Evolutionary conservation across 2,329 filamentous ascomycete species (phyloP), one percentile per base, ranked within the genome.

Genomic region (Fusarium duplospermum): DNA sequence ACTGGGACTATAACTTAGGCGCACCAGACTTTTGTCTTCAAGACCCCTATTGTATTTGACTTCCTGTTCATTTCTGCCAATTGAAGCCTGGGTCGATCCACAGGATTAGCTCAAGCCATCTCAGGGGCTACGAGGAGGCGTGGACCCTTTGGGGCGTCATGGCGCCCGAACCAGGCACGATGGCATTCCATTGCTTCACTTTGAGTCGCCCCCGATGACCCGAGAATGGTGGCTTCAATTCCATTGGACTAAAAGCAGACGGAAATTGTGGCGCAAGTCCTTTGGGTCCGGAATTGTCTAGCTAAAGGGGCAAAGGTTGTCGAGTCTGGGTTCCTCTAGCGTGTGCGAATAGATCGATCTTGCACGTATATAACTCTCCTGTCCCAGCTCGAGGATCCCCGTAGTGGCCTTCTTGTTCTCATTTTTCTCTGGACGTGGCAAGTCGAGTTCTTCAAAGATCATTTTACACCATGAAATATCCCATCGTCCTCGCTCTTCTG

Each of bases 381-480:
- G 16, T 6, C 22, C 13, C 29, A n/a, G 9, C 9, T 27, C 5
- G 1, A 4, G 9, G 22, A 4, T 14, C 1, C 1, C 3, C 1
- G 1, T 22, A 10, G 24, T 35, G 35, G 6, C 5, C 5, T 57
- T 9, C 16, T 20, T 14, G 5, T 14, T 13, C n/a, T 29, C 18
- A 52, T 29, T 31, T 31, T 60, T 16, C 36, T 36, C 13, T 38
- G 20, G 22, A 4, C 20, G 10, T 29, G 5, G 2, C 35, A 27
- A 6, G 16, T 27, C 24, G 11, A n/a, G 11, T 31, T 31, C 50
- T 20, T 36, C 36, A 33, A 13, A 16, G 8, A 11, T 11, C 8
- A 3, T 7, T 10, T 10, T 6, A 2, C 38, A 62, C 4, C 2
- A 72, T 72, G 70, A 72, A 33, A 35, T 72, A 35, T 11, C 29